Evolutionary conservation across 345 rosid genomes (phyloP).

Genomic region (Limnanthes douglasii): DNA sequence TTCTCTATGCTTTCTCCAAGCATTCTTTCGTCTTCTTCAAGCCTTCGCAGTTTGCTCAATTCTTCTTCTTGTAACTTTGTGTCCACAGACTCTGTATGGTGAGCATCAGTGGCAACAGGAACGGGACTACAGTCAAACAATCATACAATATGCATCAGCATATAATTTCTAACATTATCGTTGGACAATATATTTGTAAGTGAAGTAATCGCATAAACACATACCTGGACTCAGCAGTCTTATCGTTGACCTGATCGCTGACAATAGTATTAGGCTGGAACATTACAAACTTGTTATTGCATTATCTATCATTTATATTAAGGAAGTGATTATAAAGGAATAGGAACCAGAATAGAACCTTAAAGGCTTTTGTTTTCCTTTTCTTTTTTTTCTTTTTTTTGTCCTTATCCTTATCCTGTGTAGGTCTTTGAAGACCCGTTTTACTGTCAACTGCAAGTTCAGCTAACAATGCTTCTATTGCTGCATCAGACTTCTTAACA

Average conservation of each 20-base stretch:
- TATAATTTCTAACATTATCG: background rate
- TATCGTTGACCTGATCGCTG: conserved; percentile 29
- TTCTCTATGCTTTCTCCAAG: conserved; percentile 74
- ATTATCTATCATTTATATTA: conserved; percentile 1
- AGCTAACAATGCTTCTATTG: conserved; percentile 61
- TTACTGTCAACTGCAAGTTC: conserved; percentile 68
- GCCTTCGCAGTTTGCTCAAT: conserved; percentile 53
- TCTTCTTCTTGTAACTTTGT: conserved; percentile 61
- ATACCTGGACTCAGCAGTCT: conserved; percentile 41
- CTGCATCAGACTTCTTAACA: conserved; percentile 70
- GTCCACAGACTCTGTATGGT: conserved; percentile 27
- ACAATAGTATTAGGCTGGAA: conserved; percentile 34
- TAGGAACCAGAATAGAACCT: conserved; percentile 25
- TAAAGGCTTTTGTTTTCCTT: conserved; percentile 57
- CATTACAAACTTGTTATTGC: conserved; percentile 11
- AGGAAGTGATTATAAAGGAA: conserved; percentile 3
- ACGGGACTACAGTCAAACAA: conserved; percentile 39
- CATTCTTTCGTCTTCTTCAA: conserved; percentile 81
- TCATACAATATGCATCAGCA: conserved; percentile 6
- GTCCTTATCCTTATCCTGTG: conserved; percentile 69
- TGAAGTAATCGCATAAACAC: conserved; percentile 8
- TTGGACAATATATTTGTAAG: background rate
- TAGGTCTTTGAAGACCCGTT: conserved; percentile 31
- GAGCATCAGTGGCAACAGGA: conserved; percentile 35
- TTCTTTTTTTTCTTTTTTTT: conserved; percentile 62